Conservation (phyloP, 345 rosid genomes). For the Populus nigra region DNA sequence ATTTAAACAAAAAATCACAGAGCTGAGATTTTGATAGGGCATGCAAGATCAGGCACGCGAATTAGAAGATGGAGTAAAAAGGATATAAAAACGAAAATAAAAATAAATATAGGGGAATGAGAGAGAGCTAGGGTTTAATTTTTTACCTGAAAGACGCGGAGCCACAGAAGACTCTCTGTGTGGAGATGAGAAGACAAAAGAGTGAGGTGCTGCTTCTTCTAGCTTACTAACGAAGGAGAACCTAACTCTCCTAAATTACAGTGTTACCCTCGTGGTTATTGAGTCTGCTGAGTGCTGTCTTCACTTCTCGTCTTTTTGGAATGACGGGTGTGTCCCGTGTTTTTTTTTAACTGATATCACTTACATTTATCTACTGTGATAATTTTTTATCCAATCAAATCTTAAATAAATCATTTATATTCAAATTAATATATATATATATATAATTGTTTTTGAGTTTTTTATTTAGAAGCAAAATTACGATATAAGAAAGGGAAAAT, state of each 20-base stretch:
- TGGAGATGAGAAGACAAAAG: background rate
- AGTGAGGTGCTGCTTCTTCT: background rate
- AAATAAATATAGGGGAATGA: background rate
- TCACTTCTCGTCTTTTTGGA: background rate
- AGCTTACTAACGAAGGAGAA: background rate
- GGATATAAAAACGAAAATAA: background rate
- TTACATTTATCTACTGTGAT: too few relatives aligned
- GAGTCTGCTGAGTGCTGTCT: background rate
- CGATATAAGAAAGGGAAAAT: too few relatives aligned
- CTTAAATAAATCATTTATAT: too few relatives aligned
- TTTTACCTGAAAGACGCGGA: slow-evolving; percentile 35
- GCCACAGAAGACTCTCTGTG: slow-evolving; percentile 21
- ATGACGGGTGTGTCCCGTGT: background rate
- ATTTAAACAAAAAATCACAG: background rate
- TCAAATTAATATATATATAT: too few relatives aligned
- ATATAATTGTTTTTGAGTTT: too few relatives aligned
- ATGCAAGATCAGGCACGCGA: background rate
- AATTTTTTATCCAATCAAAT: too few relatives aligned
- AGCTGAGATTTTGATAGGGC: background rate
- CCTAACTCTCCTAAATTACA: slow-evolving; percentile 13
- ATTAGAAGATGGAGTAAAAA: background rate
- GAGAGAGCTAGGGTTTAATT: slow-evolving; percentile 7
- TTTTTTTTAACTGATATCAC: too few relatives aligned
- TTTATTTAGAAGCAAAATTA: too few relatives aligned
- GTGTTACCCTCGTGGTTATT: background rate